A percentile compares a stretch with the other conserved stretches of the same genome.
Evolutionary conservation across 1,284 basidiomycete species (phyloP).

Genomic region (Tetrapyrgos nigripes): DNA sequence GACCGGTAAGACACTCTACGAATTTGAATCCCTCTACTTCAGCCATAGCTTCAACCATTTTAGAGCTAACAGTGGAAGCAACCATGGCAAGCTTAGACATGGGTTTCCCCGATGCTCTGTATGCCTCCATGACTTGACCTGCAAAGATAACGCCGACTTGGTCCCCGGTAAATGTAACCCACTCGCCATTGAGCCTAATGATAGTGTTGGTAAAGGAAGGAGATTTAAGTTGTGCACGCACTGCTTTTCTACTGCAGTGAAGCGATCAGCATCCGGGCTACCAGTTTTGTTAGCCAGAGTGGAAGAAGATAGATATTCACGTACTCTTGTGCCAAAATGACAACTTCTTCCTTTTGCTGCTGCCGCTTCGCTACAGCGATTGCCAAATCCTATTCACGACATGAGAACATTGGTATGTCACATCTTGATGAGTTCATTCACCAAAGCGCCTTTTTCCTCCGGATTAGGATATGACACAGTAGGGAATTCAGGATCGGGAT

Average conservation of each 20-base stretch:
- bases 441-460: slow-evolving; percentile 81
- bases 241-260: slow-evolving; percentile 80
- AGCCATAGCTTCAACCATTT: slow-evolving; percentile 84
- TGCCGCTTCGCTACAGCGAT: slow-evolving; percentile 66
- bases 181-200: slow-evolving; percentile 57
- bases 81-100: slow-evolving; percentile 79
- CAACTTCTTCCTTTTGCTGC: slow-evolving; percentile 51
- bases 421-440: slow-evolving; percentile 32
- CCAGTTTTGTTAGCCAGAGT: too few species aligned
- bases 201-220: not conserved
- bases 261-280: slow-evolving; percentile 85
- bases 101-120: slow-evolving; percentile 66
- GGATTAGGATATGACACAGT: slow-evolving; percentile 88
- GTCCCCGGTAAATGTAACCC: slow-evolving; percentile 84
- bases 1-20: slow-evolving; percentile 83
- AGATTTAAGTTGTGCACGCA: slow-evolving; percentile 32
- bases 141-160: slow-evolving; percentile 84
- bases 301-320: too few species aligned
- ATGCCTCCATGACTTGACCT: slow-evolving; percentile 59
- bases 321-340: slow-evolving; percentile 88
- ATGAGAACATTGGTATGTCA: not conserved
- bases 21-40: slow-evolving; percentile 79
- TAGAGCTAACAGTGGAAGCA: slow-evolving; percentile 87
- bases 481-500: slow-evolving; percentile 83
- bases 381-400: slow-evolving; percentile 63